A percentile compares a stretch with the other conserved stretches of the same genome.
Conservation (phyloP, 176 grass and related monocot genomes). For the Echinochloa phyllopogon region DNA sequence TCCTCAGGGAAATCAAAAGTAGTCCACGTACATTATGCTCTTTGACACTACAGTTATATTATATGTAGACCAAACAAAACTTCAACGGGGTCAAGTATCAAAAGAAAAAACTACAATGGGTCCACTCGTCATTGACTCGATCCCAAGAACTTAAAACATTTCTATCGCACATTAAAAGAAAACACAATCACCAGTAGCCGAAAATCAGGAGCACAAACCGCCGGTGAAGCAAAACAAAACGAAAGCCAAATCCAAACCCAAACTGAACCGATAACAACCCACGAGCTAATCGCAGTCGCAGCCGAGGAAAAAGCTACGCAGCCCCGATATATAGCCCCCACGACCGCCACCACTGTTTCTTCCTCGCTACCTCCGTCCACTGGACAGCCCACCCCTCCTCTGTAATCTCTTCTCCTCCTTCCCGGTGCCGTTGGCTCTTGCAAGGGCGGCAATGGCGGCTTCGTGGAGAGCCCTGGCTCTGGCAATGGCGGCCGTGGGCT, state of each 20-base stretch:
- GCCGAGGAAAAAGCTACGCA: not conserved
- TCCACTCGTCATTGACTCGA: too few relatives aligned
- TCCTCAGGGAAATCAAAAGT: not conserved
- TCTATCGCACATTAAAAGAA: not conserved
- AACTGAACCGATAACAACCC: slow-evolving; percentile 33
- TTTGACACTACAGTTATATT: not conserved
- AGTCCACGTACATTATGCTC: not conserved
- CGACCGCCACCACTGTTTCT: not conserved
- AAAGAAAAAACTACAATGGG: too few relatives aligned
- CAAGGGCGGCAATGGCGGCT: slow-evolving; percentile 45
- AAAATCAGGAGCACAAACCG: not conserved
- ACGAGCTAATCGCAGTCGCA: slow-evolving; percentile 35
- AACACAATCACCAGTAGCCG: not conserved
- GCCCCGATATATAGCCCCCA: slow-evolving; percentile 27
- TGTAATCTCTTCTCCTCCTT: not conserved
- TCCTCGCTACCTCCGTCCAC: not conserved
- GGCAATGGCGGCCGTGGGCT: slow-evolving; percentile 18
- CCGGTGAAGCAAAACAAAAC: not conserved
- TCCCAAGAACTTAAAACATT: not conserved
- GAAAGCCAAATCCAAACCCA: not conserved
- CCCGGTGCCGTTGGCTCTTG: not conserved
- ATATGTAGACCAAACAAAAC: too few relatives aligned
- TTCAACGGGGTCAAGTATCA: too few relatives aligned
- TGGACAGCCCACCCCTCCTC: not conserved
- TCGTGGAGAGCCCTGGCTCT: slow-evolving; percentile 40